Base-by-base conservation (phyloP, 2,329 filamentous ascomycete genomes). In the Hymenoscyphus albidus region DNA sequence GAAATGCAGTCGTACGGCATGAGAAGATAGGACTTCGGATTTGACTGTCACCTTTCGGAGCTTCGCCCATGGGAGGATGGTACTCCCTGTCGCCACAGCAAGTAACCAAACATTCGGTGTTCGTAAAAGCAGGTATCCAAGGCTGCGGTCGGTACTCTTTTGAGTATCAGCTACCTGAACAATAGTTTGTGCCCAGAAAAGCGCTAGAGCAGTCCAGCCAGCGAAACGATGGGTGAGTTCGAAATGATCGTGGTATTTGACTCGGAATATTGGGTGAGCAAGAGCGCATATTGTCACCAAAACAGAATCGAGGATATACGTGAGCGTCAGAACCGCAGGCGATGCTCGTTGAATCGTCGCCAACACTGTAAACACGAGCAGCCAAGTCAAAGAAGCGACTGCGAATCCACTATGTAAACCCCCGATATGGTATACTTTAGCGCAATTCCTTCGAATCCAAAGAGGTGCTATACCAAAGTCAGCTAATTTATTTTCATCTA, bases 1-100 rank as follows among this genome's bases (percentile, higher is more conserved):
- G 72, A 93, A 90, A 73, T 89, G 85, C 22, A 95, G 83, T 51
- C 88, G 85, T 38, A 91, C 79, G 48, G 90, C 91, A 77, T 93
- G 91, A 27, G 82, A 75, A 0, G 91, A 94, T 18, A 95, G 84
- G 3, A 82, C 78, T 72, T 92, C 87, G 9, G 88, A 80, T 22
- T 83, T 78, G 67, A 94, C 88, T 10, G 79, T 78, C 64, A 91
- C 86, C 70, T 85, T 87, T 63, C 90, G 85, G 35, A 95, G 84
- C 64, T 85, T 83, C 2, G 89, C 74, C 91, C 91, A 96, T 0
- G 91, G 90, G 61, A 89, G 86, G 57, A 88, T 79, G 67, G 93
- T 82, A 69, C 88, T 83, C 51, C 81, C 71, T 1, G 90, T 91
- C 57, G 87, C 86, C 57, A 85, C 74, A 32, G 85, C 70, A 18